Base-by-base conservation (phyloP, 208 protist genomes). In the Zelonia costaricensis region DNA sequence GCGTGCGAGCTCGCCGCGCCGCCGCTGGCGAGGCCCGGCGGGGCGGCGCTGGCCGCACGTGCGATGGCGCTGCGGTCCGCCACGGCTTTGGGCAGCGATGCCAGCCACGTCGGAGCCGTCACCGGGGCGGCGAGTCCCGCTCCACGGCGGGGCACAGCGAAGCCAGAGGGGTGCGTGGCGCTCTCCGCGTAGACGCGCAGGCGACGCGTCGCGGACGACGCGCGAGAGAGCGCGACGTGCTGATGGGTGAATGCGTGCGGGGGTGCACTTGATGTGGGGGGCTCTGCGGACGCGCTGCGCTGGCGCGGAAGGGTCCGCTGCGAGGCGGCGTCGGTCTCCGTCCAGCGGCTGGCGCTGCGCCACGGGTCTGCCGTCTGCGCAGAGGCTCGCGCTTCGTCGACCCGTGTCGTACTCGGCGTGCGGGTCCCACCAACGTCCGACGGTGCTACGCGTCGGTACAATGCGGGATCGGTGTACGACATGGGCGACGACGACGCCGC, bases 131-230 rank as follows among this genome's bases (percentile, higher is more conserved):
- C 63, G 46, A 15, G 20, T 15, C 63, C 63, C 10, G 47, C 20
- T 7, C 54, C 63, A n/a, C 63, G 63, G 7, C 25, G 53, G 16
- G 63, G 63, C 30, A 69, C 63, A 7, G 52, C 23, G 42, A 62
- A 69, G 4, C 63, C 54, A 8, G 46, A 69, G 22, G 63, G 63
- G 46, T 69, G 63, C 4, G 54, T 33, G 9, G 31, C 18, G 33
- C 54, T 62, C 33, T 55, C 54, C 15, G 36, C 36, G 46, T 56
- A 56, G 3, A 69, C 49, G 38, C 38, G 63, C 10, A 69, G 54
- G 4, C 54, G 63, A 16, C 30, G 36, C 43, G 15, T 40, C 9
- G 28, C 43, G 13, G 28, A 20, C 12, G 43, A 7, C 38, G 20
- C 15, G 46, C 33, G 27, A 4, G 15, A 35, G 25, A 51, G 25